Evolutionary conservation across 2,329 filamentous ascomycete species (phyloP), one percentile per base, ranked within the genome.

Genomic region (Calonectria montana): DNA sequence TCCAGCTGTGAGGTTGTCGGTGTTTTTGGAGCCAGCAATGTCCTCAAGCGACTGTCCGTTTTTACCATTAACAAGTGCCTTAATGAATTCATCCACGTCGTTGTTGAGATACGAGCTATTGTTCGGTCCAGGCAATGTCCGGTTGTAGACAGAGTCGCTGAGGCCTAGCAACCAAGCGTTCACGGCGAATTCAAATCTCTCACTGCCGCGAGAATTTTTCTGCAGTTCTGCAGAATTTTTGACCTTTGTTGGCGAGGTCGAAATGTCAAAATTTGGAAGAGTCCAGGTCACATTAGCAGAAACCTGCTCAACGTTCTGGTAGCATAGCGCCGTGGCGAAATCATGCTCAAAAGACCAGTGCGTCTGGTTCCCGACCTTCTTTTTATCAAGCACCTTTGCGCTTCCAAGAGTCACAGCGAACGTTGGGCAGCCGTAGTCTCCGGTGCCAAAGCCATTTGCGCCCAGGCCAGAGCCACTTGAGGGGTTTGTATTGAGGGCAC

Each of bases 291-390:
- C 70, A 31, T 79, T 75, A 3, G 77, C 64, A 18, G 57, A 65
- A 43, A 79, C 69, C 41, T 78, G 65, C 41, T 79, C 77, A 2
- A 78, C 43, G 15, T 75, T 78, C 48, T 77, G 77, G 57, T 76
- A 78, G 63, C 77, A 79, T 23, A 79, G 35, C 27, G 76, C 39
- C 0, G 74, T 79, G 4, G 70, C 73, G 2, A 79, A 66, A 47
- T 79, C 74, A 50, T 73, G 70, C 29, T 77, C 74, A 16, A 78
- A 75, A 1, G 53, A 48, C 72, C 70, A 75, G 3, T 35, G 31
- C 2, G 61, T 75, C 9, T 39, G 39, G 59, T 74, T 74, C 12
- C 72, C 72, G 5, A 35, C 23, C 21, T 57, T 59, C 21, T 65
- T 35, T 16, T 18, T 47, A 39, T 62, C 50, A 13, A 55, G 73